Conservation (phyloP, 345 rosid genomes). For the Brassica nigra region DNA sequence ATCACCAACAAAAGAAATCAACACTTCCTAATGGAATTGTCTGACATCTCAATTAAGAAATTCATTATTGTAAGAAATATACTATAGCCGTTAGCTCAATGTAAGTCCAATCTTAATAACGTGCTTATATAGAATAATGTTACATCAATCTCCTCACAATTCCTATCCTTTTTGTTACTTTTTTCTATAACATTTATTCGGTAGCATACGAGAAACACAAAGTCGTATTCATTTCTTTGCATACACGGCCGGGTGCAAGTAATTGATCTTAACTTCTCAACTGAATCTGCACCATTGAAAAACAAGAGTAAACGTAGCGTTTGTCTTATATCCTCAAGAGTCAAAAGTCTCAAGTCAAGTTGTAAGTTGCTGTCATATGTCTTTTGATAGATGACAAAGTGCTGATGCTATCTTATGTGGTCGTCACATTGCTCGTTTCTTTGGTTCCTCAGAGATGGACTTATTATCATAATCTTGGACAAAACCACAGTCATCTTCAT, state of each 20-base stretch:
- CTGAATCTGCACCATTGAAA: background rate
- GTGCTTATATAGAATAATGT: background rate
- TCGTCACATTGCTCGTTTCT: slow-evolving; percentile 4
- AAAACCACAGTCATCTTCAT: background rate
- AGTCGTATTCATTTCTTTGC: background rate
- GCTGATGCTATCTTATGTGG: background rate
- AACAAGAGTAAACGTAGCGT: background rate
- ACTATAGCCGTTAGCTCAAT: background rate
- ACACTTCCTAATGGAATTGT: background rate
- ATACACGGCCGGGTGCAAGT: background rate
- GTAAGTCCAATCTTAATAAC: background rate
- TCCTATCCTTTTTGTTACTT: background rate
- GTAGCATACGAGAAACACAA: background rate
- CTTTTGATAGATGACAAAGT: background rate
- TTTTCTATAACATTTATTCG: background rate
- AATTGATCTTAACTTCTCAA: background rate
- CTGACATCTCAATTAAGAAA: background rate
- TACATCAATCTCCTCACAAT: background rate
- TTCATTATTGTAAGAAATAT: background rate
- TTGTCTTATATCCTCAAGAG: background rate
- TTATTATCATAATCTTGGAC: background rate
- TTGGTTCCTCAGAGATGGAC: background rate
- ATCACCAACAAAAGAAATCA: background rate
- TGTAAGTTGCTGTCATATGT: background rate
- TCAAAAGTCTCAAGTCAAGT: background rate